A percentile compares a stretch with the other conserved stretches of the same genome.
These are phyloP conservation scores for Xerophyta viscosa DNA, from an alignment of 106 monocot genomes.

Conservation along the genomic window DNA sequence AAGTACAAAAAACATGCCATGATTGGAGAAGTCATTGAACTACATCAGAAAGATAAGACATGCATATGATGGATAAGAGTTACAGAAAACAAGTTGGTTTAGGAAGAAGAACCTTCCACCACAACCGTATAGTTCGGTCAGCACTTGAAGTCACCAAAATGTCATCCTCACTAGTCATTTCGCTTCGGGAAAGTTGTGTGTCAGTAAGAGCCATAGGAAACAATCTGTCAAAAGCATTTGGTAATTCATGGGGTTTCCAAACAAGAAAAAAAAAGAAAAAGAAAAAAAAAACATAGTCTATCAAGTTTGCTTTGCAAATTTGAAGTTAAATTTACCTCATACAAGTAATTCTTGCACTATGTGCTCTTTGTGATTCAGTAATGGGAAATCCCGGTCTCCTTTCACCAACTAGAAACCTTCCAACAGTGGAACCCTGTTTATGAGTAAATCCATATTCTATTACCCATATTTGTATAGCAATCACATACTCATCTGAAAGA, in stretches of 20 bases:
- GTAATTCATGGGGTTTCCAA: too few species aligned
- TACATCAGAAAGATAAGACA: too few species aligned
- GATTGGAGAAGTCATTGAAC: too few species aligned
- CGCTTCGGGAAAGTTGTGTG: conserved; percentile 43
- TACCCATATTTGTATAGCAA: too few species aligned
- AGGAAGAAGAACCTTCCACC: conserved; percentile 61
- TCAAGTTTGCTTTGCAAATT: too few species aligned
- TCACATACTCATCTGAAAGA: too few species aligned
- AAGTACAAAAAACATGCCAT: too few species aligned
- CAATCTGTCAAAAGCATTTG: conserved; percentile 40
- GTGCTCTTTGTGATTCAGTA: conserved; percentile 19
- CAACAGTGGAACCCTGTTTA: conserved; percentile 23
- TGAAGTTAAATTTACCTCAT: conserved; percentile 45
- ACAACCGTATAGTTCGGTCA: conserved; percentile 76
- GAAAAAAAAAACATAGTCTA: not conserved
- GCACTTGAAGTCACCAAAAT: conserved; percentile 69
- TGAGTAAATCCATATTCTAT: too few species aligned
- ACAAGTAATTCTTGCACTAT: conserved; percentile 76
- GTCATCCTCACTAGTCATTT: conserved; percentile 26
- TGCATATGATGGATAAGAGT: too few species aligned
- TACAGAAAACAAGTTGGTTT: not conserved
- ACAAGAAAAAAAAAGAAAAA: not conserved
- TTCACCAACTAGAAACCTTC: conserved; percentile 9
- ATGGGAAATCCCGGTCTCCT: not conserved
- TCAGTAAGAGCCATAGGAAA: conserved; percentile 47